Evolutionary conservation across 192 early-diverging fungal species (phyloP).

Genomic region (Rhizoclosmatium globosum): DNA sequence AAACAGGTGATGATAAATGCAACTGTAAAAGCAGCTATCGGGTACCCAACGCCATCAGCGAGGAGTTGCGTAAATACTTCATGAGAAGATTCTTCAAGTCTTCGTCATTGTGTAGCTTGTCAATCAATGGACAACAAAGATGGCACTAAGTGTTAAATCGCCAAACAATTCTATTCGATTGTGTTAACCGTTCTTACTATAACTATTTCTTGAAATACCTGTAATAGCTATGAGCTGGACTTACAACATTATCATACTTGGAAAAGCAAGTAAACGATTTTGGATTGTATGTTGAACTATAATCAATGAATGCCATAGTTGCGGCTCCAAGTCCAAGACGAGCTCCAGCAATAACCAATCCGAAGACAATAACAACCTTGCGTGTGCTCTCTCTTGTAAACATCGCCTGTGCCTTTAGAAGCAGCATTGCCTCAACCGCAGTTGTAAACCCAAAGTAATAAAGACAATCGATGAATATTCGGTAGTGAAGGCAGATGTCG

Average conservation of each 20-base stretch:
- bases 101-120: background rate
- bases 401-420: background rate
- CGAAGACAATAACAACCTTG: background rate
- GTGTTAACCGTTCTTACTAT: background rate
- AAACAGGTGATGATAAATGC: background rate
- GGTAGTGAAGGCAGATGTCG: background rate
- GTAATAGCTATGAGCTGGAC: background rate
- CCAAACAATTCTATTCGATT: background rate
- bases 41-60: background rate
- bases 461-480: background rate
- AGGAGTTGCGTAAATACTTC: background rate
- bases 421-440: background rate
- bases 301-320: background rate
- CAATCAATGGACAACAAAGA: background rate
- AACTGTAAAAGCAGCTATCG: background rate
- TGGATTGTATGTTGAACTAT: background rate
- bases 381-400: background rate
- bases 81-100: background rate
- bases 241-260: background rate
- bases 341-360: background rate
- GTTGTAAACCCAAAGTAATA: constrained; percentile 1
- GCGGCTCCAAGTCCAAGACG: background rate
- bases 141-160: background rate
- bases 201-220: background rate
- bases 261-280: background rate